Percentiles rank a stretch among this genome's conserved stretches.
These are phyloP conservation scores for Lentinula aciculospora DNA, from an alignment of 768 basidiomycete species.

Conservation along the genomic window DNA sequence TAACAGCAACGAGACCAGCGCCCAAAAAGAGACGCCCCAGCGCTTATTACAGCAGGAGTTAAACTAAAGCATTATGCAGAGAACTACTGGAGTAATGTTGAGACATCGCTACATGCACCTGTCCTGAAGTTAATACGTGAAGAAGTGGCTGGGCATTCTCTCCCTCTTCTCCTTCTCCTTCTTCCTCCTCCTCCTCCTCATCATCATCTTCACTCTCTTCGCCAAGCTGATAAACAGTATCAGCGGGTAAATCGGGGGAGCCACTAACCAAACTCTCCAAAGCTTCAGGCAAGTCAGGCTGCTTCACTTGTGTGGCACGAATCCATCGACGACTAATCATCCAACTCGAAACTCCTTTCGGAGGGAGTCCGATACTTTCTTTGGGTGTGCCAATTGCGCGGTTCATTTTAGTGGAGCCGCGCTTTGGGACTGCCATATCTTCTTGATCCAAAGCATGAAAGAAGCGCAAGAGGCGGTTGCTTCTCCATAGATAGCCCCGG, in stretches of 20 bases:
- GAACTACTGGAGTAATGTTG: slow-evolving; percentile 20
- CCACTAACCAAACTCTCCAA: slow-evolving; percentile 42
- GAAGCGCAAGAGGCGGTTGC: slow-evolving; percentile 53
- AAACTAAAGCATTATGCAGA: slow-evolving; percentile 26
- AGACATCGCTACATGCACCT: neutral
- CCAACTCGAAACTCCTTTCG: slow-evolving; percentile 60
- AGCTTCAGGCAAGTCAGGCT: slow-evolving; percentile 40
- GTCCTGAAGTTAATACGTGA: slow-evolving; percentile 3
- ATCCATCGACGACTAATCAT: slow-evolving; percentile 74
- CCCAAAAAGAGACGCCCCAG: too few relatives aligned
- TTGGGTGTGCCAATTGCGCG: slow-evolving; percentile 51
- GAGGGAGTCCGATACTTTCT: slow-evolving; percentile 54
- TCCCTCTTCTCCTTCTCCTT: slow-evolving; percentile 27
- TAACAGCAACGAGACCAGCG: too few relatives aligned
- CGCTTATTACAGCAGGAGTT: too few relatives aligned
- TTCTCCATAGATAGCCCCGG: slow-evolving; percentile 66
- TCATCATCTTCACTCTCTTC: slow-evolving; percentile 46
- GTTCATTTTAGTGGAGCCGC: slow-evolving; percentile 51
- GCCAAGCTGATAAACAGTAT: slow-evolving; percentile 41
- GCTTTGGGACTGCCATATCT: slow-evolving; percentile 46
- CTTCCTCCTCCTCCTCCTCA: slow-evolving; percentile 41
- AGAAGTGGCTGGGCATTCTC: slow-evolving; percentile 4
- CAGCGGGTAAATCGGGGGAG: slow-evolving; percentile 45
- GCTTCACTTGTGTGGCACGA: slow-evolving; percentile 28
- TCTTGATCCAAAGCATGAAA: slow-evolving; percentile 58